phyloP scores from a whole-genome alignment of 805 yeast genomes.

The Wickerhamiella domercqiae region DNA sequence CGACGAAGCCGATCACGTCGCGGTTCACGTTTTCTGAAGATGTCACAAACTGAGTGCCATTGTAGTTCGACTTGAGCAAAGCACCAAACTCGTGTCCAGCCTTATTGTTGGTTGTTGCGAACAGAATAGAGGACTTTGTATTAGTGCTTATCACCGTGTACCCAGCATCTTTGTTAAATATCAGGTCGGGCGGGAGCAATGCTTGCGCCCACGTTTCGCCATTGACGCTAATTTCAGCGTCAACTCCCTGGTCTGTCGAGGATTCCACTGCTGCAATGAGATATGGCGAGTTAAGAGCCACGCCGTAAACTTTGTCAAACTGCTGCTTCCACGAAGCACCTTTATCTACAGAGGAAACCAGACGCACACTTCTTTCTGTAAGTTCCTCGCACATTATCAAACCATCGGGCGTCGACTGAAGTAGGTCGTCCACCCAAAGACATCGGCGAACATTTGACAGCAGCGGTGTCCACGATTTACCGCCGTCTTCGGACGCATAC shows the following conservation, averaged over 20 bases:
- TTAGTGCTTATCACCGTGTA: slow-evolving; percentile 68
- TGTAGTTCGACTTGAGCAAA: slow-evolving; percentile 72
- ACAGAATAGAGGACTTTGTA: slow-evolving; percentile 62
- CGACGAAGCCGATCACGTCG: slow-evolving; percentile 59
- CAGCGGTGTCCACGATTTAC: slow-evolving; percentile 43
- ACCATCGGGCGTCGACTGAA: neutral
- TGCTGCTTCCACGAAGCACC: slow-evolving; percentile 30
- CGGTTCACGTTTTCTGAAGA: slow-evolving; percentile 62
- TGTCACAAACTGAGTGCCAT: slow-evolving; percentile 73
- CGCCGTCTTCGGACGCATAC: slow-evolving; percentile 51
- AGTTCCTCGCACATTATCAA: neutral
- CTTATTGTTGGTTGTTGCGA: slow-evolving; percentile 50
- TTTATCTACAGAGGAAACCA: slow-evolving; percentile 40
- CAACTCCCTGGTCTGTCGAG: slow-evolving; percentile 31
- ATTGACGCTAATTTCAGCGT: slow-evolving; percentile 63
- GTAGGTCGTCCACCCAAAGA: slow-evolving; percentile 8
- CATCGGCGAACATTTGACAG: slow-evolving; percentile 43
- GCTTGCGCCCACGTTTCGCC: slow-evolving; percentile 68
- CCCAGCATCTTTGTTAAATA: slow-evolving; percentile 46
- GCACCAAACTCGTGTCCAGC: slow-evolving; percentile 53
- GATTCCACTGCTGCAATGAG: slow-evolving; percentile 47
- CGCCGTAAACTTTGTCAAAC: slow-evolving; percentile 52
- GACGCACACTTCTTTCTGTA: slow-evolving; percentile 5
- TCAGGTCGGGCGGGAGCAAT: slow-evolving; percentile 52
- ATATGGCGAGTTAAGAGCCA: slow-evolving; percentile 55